Conservation (phyloP, 495 filamentous ascomycete genomes). For the Aspergillus panamensis region DNA sequence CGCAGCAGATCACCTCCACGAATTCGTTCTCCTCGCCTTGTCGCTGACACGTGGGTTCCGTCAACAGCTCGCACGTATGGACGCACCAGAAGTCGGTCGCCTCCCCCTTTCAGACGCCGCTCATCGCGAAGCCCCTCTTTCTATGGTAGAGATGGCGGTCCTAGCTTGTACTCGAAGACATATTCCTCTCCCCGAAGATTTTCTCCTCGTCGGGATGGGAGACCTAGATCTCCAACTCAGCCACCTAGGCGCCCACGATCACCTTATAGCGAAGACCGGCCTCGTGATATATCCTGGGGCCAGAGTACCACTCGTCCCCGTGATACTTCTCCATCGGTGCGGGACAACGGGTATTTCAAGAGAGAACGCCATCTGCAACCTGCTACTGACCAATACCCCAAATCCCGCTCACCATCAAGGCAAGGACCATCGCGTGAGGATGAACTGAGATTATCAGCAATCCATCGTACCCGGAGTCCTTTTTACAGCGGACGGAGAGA, state of each 20-base stretch:
- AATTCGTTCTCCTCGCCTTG: constrained; percentile 38
- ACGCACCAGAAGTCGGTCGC: constrained; percentile 45
- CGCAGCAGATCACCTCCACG: constrained; percentile 41
- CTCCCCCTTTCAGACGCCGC: constrained; percentile 40
- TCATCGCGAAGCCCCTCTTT: constrained; percentile 47
- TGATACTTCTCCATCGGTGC: constrained; percentile 32
- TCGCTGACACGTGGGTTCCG: constrained; percentile 51
- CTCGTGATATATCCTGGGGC: constrained; percentile 33
- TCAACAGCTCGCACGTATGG: constrained; percentile 33
- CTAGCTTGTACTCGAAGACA: constrained; percentile 32
- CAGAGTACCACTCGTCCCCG: constrained; percentile 34
- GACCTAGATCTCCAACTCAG: constrained; percentile 40
- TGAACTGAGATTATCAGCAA: constrained; percentile 10
- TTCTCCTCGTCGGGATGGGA: constrained; percentile 48
- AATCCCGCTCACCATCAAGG: constrained; percentile 33
- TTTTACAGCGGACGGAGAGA: constrained; percentile 21
- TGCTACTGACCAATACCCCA: constrained; percentile 23
- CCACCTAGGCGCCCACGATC: constrained; percentile 45
- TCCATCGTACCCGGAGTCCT: constrained; percentile 27
- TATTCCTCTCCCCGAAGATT: constrained; percentile 43
- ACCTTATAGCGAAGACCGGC: constrained; percentile 35
- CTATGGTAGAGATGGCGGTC: constrained; percentile 36
- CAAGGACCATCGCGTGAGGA: constrained; percentile 16
- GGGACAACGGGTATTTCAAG: constrained; percentile 26
- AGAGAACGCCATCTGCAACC: constrained; percentile 22